Base-by-base conservation (phyloP, 2,329 filamentous ascomycete genomes). In the Fusarium metavorans region DNA sequence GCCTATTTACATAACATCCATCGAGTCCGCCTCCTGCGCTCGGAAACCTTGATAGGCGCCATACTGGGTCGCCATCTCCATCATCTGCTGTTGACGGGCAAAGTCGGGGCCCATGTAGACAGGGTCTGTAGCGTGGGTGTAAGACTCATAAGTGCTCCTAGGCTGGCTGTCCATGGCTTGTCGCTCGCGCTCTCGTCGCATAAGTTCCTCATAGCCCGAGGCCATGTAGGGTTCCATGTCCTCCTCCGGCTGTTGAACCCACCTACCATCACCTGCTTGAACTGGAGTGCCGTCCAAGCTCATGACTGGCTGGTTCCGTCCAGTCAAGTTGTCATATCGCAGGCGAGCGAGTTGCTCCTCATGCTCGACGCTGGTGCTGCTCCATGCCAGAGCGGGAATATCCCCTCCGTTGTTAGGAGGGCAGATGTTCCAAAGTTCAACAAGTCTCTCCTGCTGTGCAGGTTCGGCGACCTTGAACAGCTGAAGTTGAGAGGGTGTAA, bases 391-490 rank as follows among this genome's bases (percentile, higher is more conserved):
- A 11, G 86, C 84, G 3, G 87, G 85, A 73, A 90, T 89, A 64
- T 89, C 87, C 58, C 85, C 86, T 68, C 82, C 85, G 71, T 88
- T 89, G 48, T 87, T 88, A 0, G 93, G 93, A 25, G 94, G 94
- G 67, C 91, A 94, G 75, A 95, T 94, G 68, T 91, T 92, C 95
- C 95, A 98, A 18, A 97, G 90, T 81, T 97, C 93, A 43, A 97
- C 87, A 18, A 98, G 87, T 25, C 94, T 90, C 67, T 92, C 84
- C 78, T 92, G 91, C 82, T 97, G 94, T 50, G 92, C 87, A 27
- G 89, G 85, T 67, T 93, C 92, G 62, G 94, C 94, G 71, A 92
- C 91, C 75, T 90, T 90, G 86, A 97, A 97, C 45, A 98, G 90
- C 69, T 93, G 89, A 61, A 95, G 83, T 81, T 98, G 95, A 5